Conservation (phyloP, 2,329 filamentous ascomycete species). For the Verticillium tricorpus region DNA sequence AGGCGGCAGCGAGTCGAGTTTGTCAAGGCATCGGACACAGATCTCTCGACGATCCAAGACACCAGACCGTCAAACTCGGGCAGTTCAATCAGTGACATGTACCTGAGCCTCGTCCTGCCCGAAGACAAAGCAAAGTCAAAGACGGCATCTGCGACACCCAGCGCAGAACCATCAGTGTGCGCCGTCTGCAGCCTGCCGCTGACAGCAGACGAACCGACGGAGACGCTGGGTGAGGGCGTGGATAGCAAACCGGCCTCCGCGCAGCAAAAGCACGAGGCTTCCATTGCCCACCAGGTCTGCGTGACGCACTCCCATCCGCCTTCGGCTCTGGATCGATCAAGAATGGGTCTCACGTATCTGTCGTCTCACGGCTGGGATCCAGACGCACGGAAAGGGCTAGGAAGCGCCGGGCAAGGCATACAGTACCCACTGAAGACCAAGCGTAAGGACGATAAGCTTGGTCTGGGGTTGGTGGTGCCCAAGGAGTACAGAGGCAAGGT, state of each 20-base stretch:
- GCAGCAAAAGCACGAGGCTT: conserved; percentile 47
- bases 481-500: conserved; percentile 35
- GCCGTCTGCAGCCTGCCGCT: conserved; percentile 30
- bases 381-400: conserved; percentile 67
- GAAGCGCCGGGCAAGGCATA: conserved; percentile 66
- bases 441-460: conserved; percentile 69
- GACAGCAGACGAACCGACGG: conserved; percentile 11
- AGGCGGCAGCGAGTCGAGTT: conserved; percentile 52
- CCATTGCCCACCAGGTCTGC: conserved; percentile 67
- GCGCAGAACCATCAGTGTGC: conserved; percentile 19
- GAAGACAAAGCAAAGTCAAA: conserved; percentile 17
- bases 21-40: conserved; percentile 45
- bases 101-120: conserved; percentile 63
- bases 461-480: conserved; percentile 56
- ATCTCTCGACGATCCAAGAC: conserved; percentile 21
- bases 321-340: conserved; percentile 63
- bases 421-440: conserved; percentile 69
- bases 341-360: conserved; percentile 66
- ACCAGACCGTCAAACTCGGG: conserved; percentile 18
- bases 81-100: conserved; percentile 49
- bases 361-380: conserved; percentile 70
- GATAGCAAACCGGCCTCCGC: conserved; percentile 11
- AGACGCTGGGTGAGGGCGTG: conserved; percentile 6
- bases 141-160: conserved; percentile 1
- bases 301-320: conserved; percentile 67